Conservation (phyloP, 768 basidiomycete species). For the Steccherinum ochraceum region DNA sequence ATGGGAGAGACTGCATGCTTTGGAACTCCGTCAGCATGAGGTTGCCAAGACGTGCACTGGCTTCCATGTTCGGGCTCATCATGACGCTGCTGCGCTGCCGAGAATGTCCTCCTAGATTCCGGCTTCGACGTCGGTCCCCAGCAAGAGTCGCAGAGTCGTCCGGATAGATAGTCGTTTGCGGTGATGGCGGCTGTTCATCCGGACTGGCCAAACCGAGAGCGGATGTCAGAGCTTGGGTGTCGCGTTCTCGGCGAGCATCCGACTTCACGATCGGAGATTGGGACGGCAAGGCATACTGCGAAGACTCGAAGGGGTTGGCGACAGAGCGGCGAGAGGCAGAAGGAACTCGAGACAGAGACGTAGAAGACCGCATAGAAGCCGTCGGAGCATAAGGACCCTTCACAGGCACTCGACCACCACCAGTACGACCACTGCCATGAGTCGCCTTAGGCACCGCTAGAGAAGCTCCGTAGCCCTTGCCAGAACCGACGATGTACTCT, state of each 20-base stretch:
- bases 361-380: constrained; percentile 48
- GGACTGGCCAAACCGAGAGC: constrained; percentile 30
- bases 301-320: constrained; percentile 30
- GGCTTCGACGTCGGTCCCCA: constrained; percentile 27
- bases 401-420: constrained; percentile 49
- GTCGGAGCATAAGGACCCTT: constrained; percentile 60
- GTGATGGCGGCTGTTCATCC: constrained; percentile 35
- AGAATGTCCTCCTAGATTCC: constrained; percentile 11
- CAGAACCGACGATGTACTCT: constrained; percentile 5
- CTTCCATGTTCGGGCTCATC: constrained; percentile 30
- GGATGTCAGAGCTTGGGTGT: constrained; percentile 30
- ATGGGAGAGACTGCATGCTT: constrained; percentile 22
- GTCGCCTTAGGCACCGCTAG: constrained; percentile 16
- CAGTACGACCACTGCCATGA: constrained; percentile 15
- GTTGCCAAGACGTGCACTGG: constrained; percentile 45
- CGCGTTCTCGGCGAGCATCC: constrained; percentile 37
- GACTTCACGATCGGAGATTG: constrained; percentile 30
- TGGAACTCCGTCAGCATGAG: constrained; percentile 58
- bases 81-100: constrained; percentile 26
- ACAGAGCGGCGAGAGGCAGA: constrained; percentile 12
- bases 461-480: constrained; percentile 45
- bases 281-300: constrained; percentile 25
- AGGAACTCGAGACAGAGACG: constrained; percentile 23
- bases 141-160: constrained; percentile 67
- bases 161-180: constrained; percentile 60